Base-by-base conservation (phyloP, 768 basidiomycete genomes). In the Pleurotus pulmonarius region DNA sequence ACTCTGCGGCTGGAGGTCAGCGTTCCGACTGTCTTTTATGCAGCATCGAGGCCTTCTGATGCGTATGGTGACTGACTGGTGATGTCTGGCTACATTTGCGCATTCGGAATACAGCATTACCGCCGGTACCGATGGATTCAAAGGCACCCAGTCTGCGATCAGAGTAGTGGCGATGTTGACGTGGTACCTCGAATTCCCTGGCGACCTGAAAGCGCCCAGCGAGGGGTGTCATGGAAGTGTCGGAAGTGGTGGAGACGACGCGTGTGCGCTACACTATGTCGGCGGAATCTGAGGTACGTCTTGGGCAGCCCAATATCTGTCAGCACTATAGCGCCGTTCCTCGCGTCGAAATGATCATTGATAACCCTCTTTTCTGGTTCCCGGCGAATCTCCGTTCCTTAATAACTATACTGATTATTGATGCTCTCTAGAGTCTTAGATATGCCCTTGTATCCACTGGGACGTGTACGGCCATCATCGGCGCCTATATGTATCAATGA, bases 401-500 rank as follows among this genome's bases (percentile, higher is more conserved):
- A 47, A 47, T 47, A 47, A 9, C 29, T 34, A 11, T 9, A 11
- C 46, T 47, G 46, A 47, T 47, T 47, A 47, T 47, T 16, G 22
- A 15, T 47, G 16, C 9, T 44, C 43, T n/a, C 12, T 47, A 22
- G 46, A 5, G 20, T 49, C 38, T n/a, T 29, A 49, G 24, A 20
- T 34, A n/a, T 38, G 9, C 20, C 59, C 55, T 60, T 18, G 44
- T 54, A 2, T 57, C 61, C 7, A 25, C 57, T 25, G 57, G 61
- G 18, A 60, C 55, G 12, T 60, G 60, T 34, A 55, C 55, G 0
- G 55, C 60, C 13, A 20, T 41, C 16, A 46, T 62, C 8, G 61
- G 61, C 55, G 24, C 60, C 61, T 11, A 62, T 60, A 29, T 29
- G 26, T 6, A 29, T 29, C 43, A 56, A 56, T 12, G 57, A 60